Base-by-base conservation (phyloP, 352 stramenopile genomes). In the Phytopythium kandeliae region DNA sequence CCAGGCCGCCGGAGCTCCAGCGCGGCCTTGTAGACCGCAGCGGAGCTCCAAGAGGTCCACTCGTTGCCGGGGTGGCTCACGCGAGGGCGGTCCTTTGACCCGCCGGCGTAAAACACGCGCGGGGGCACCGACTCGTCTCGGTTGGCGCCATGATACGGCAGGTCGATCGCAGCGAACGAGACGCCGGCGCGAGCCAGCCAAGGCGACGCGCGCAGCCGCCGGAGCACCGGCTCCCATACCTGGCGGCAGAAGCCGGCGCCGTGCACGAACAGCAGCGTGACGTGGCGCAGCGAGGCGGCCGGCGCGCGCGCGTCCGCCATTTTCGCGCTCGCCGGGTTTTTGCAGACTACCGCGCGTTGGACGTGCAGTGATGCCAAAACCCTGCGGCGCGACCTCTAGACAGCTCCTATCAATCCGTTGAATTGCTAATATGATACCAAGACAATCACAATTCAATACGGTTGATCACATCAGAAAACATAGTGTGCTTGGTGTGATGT, bases 141-240 rank as follows among this genome's bases (percentile, higher is more conserved):
- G 19, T 65, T 61, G 33, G 60, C 56, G 16, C 67, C 71, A 24
- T 82, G 71, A 56, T 64, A 82, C 1, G 41, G 54, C 34, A 70
- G 74, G 34, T 78, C 68, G 50, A 78, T 68, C 30, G 62, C 47
- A 22, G 57, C 42, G 30, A 71, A 60, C 10, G 78, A 58, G 12
- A 51, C 59, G 13, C 51, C 42, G 0, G 59, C 48, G 11, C 48
- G 38, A 24, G 54, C 33, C 1, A 82, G 48, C 25, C 67, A 46
- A 26, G 62, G 56, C 22, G 65, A 57, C 3, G 44, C 55, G 44
- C 65, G 54, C 16, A 82, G 45, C 0, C 58, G 55, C 41, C 52
- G 58, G n/a, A 82, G 49, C 53, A 82, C 68, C 26, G 71, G 71
- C 17, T 74, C 58, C 71, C 71, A 78, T 34, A 58, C 63, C 24